Evolutionary conservation across 805 yeast species (phyloP).

Genomic region (Metschnikowia santaceciliae): DNA sequence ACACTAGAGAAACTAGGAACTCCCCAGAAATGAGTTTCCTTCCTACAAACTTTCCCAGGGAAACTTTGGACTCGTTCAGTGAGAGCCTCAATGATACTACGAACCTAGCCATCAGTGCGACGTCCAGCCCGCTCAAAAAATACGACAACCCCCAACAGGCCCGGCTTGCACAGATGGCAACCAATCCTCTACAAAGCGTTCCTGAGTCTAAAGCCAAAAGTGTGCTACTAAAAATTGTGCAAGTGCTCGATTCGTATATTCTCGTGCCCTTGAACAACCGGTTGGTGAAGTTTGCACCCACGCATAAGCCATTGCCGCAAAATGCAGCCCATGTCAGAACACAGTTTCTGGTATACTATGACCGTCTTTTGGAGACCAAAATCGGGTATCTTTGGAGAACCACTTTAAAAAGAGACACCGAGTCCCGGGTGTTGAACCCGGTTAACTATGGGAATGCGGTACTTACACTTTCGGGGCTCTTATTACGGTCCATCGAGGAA

Average conservation of each 20-base stretch:
- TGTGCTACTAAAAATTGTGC: not conserved
- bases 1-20: not conserved
- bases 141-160: conserved; percentile 2
- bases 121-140: conserved; percentile 12
- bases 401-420: conserved; percentile 50
- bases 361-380: conserved; percentile 27
- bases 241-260: not conserved
- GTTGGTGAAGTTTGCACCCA: not conserved
- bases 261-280: conserved; percentile 1
- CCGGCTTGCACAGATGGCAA: not conserved
- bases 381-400: conserved; percentile 37
- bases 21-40: not conserved
- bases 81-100: conserved; percentile 8
- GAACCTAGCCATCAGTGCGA: conserved; percentile 12
- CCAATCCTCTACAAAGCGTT: not conserved
- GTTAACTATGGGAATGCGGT: conserved; percentile 59
- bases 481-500: conserved; percentile 59
- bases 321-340: not conserved
- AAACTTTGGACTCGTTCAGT: not conserved
- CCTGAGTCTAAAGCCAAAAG: not conserved
- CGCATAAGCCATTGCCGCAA: not conserved
- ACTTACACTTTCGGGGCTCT: conserved; percentile 53
- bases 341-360: conserved; percentile 12
- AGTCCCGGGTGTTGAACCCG: conserved; percentile 57
- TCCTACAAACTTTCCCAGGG: not conserved